These are phyloP conservation scores for Saposhnikovia divaricata DNA, from an alignment of 129 eudicot genomes.

Conservation along the genomic window DNA sequence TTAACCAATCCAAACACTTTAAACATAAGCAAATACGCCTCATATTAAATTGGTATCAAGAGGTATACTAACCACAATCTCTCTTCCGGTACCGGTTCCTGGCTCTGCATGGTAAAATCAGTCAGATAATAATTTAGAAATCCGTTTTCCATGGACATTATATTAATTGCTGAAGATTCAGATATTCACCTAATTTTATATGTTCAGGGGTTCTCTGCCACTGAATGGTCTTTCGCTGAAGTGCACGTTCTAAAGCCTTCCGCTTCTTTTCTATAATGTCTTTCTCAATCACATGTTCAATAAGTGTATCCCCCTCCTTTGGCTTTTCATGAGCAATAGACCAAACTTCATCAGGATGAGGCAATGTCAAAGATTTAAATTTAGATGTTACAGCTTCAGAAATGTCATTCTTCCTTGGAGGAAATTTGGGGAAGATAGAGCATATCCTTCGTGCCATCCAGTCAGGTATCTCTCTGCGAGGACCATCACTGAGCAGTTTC, in stretches of 20 bases:
- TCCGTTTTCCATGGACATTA: constrained; percentile 2
- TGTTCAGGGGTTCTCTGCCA: constrained; percentile 57
- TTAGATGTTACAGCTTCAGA: constrained; percentile 30
- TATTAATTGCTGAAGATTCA: background rate
- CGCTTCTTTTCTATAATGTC: constrained; percentile 53
- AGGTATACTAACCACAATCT: constrained; percentile 51
- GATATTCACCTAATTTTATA: constrained; percentile 33
- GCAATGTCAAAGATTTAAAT: constrained; percentile 38
- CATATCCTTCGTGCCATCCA: constrained; percentile 59
- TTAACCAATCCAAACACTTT: background rate
- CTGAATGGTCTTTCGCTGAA: constrained; percentile 40
- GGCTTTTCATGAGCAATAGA: constrained; percentile 52
- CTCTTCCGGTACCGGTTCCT: constrained; percentile 64
- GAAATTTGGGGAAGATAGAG: constrained; percentile 48
- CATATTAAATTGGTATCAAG: constrained; percentile 6
- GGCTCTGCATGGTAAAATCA: constrained; percentile 36
- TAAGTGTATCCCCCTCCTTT: constrained; percentile 37
- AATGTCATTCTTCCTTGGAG: constrained; percentile 37
- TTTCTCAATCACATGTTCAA: constrained; percentile 41
- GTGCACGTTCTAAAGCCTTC: constrained; percentile 58
- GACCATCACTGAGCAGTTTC: constrained; percentile 46
- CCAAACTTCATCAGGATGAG: constrained; percentile 54
- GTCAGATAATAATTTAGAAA: constrained; percentile 5
- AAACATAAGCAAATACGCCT: constrained; percentile 6
- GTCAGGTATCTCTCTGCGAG: constrained; percentile 59